Evolutionary conservation across 331 rosid species (phyloP).

Genomic region (Phaseolus coccineus): DNA sequence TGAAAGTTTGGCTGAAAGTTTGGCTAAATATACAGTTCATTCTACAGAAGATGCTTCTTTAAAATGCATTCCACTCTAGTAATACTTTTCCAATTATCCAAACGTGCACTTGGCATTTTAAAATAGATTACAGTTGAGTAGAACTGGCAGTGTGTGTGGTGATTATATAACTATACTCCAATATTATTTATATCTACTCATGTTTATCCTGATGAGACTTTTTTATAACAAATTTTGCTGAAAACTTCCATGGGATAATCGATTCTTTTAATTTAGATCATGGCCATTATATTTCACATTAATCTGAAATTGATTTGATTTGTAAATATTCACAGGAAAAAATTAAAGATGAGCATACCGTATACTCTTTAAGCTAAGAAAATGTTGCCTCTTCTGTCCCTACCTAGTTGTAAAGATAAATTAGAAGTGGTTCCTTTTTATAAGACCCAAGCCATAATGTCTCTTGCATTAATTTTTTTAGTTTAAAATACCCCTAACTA

Average conservation of each 20-base stretch:
- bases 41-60: conserved; percentile 27
- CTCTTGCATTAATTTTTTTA: too few relatives aligned
- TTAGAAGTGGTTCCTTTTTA: background rate
- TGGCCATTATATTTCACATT: conserved; percentile 17
- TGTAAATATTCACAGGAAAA: conserved; percentile 9
- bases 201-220: background rate
- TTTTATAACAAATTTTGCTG: conserved; percentile 13
- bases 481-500: too few relatives aligned
- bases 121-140: background rate
- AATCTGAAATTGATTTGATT: conserved; percentile 19
- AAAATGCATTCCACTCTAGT: background rate
- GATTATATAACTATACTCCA: background rate
- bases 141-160: background rate
- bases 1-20: too few relatives aligned
- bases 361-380: conserved; percentile 14
- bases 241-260: background rate
- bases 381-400: background rate
- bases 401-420: too few relatives aligned
- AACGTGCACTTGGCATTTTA: background rate
- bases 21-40: background rate
- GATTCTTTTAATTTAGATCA: background rate
- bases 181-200: background rate
- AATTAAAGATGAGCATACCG: background rate
- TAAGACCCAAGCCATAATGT: background rate
- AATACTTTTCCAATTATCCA: conserved; percentile 3